Conservation (phyloP, 352 stramenopile genomes). For the Phytophthora hybrid region DNA sequence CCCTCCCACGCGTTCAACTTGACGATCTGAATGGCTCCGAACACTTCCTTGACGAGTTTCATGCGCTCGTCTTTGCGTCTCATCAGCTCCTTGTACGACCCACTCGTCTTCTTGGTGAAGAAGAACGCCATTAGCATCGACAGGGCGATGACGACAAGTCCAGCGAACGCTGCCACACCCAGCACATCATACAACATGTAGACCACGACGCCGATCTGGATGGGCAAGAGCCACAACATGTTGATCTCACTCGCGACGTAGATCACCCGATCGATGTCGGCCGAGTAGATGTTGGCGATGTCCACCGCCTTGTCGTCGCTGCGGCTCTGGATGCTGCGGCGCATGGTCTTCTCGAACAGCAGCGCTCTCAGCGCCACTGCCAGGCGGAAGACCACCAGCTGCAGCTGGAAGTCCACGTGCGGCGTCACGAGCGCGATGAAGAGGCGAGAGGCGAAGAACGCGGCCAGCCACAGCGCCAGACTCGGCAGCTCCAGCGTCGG, state of each 20-base stretch:
- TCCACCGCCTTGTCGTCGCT: slow-evolving; percentile 46
- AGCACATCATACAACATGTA: slow-evolving; percentile 54
- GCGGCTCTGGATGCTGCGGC: slow-evolving; percentile 23
- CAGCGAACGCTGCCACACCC: slow-evolving; percentile 43
- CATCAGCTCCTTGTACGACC: slow-evolving; percentile 83
- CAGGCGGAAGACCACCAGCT: slow-evolving; percentile 40
- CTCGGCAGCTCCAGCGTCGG: slow-evolving; percentile 28
- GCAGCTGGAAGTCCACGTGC: slow-evolving; percentile 33
- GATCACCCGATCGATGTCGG: slow-evolving; percentile 85
- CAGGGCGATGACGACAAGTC: slow-evolving; percentile 39
- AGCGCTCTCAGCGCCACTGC: slow-evolving; percentile 44
- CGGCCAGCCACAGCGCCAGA: slow-evolving; percentile 42
- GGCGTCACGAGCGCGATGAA: slow-evolving; percentile 29
- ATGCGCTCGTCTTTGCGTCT: slow-evolving; percentile 89
- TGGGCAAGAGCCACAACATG: slow-evolving; percentile 50
- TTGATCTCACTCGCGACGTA: slow-evolving; percentile 51
- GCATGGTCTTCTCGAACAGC: slow-evolving; percentile 51
- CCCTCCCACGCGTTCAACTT: slow-evolving; percentile 95
- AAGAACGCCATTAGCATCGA: slow-evolving; percentile 52
- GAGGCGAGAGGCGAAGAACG: slow-evolving; percentile 50
- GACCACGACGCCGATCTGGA: slow-evolving; percentile 44
- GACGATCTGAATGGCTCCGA: slow-evolving; percentile 95
- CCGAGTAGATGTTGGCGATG: slow-evolving; percentile 93
- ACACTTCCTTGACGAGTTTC: slow-evolving; percentile 91
- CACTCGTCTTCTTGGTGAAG: slow-evolving; percentile 56